Evolutionary conservation across 495 filamentous ascomycete species (phyloP), one percentile per base, ranked within the genome.

Genomic region (Aspergillus bridgeri): DNA sequence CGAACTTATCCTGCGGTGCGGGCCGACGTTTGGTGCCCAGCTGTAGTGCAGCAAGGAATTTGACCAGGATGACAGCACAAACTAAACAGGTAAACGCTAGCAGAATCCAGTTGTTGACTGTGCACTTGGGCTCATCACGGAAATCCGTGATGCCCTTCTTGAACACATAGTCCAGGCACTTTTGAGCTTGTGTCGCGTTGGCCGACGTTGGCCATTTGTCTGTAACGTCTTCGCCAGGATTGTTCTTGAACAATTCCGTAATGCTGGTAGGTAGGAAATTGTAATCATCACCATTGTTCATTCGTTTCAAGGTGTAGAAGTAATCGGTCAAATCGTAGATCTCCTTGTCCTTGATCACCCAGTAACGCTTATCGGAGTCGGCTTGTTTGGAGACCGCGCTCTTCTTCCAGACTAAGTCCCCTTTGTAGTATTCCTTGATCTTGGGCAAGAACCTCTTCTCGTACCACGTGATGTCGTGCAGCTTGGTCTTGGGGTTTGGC

Each of bases 281-380:
- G 68, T 87, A 94, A 7, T 58, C 58, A 5, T 73, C 59, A 13
- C 71, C 55, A 38, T 81, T 72, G 44, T 86, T 77, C 67, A 79
- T 72, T 22, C 64, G 22, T 19, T 80, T 69, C 53, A 79, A 58
- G 7, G 92, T 96, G 54, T 89, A 75, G 70, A 91, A 90, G 73
- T 98, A 98, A 66, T 98, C 83, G 2, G 90, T 96, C 44, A 98
- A 71, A 67, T 98, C 95, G 65, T 92, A 98, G 21, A 98, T 77
- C 23, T 78, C 84, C 43, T 81, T 75, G 49, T 90, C 75, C 50
- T 93, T 79, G 56, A 91, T 87, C 58, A 89, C 86, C 90, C 95
- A 98, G 58, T 81, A 79, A 42, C 89, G 89, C 55, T 83, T 79
- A 27, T 85, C 68, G 48, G 86, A 78, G 42, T 83, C 65, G n/a